These are phyloP conservation scores for Cordyceps farinosa DNA, from an alignment of 2,329 filamentous ascomycete genomes.

Conservation along the genomic window DNA sequence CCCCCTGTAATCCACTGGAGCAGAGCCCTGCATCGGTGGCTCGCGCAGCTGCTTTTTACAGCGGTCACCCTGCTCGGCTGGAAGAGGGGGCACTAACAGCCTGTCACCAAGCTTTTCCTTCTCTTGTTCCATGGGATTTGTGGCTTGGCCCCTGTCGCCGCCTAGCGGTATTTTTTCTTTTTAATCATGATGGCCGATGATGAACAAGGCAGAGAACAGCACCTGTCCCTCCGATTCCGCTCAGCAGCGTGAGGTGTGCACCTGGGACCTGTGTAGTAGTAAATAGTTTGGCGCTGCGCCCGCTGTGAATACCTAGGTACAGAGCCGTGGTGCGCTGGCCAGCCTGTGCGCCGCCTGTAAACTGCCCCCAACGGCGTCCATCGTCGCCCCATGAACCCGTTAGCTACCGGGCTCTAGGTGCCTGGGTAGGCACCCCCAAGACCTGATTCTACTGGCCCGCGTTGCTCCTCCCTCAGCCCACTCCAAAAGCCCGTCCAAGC, in stretches of 20 bases:
- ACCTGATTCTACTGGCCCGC: neutral
- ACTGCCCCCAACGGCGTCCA: no score
- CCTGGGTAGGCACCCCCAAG: neutral
- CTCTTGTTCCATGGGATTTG: neutral
- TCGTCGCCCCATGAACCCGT: neutral
- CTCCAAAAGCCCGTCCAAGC: constrained; percentile 8
- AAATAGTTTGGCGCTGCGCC: no score
- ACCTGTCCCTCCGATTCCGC: neutral
- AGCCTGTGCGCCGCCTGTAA: no score
- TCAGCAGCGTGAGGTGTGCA: neutral
- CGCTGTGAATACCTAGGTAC: no score
- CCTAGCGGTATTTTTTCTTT: neutral
- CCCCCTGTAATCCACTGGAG: neutral
- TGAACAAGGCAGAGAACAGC: neutral
- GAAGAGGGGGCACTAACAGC: no score
- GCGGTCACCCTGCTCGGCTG: no score
- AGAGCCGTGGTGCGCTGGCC: no score
- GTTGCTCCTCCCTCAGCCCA: neutral
- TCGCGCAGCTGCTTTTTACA: neutral
- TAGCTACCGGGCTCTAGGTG: neutral
- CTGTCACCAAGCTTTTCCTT: neutral
- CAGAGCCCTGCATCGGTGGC: neutral
- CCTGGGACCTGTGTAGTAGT: neutral
- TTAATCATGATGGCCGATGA: no score
- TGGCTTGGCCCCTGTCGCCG: neutral